Evolutionary conservation across 108 stramenopile genomes (phyloP).

Genomic region (Poteriospumella lacustris): DNA sequence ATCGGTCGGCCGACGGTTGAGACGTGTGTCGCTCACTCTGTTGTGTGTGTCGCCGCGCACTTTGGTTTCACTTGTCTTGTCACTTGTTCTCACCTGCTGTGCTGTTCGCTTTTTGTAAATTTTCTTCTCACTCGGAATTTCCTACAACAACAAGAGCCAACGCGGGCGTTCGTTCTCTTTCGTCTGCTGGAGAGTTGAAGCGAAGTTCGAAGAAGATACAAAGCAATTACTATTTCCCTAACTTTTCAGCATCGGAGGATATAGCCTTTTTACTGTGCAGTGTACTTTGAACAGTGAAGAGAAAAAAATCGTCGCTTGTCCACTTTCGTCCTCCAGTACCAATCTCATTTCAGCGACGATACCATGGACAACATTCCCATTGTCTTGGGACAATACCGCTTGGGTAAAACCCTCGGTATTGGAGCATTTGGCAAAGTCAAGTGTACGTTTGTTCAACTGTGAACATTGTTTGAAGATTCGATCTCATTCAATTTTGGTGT

Average conservation of each 20-base stretch:
- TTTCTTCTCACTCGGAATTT: background rate
- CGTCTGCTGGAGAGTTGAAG: no score
- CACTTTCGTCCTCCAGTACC: background rate
- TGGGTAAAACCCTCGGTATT: slow-evolving; percentile 97
- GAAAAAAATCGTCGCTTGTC: background rate
- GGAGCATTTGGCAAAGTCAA: slow-evolving; percentile 97
- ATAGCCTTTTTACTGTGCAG: no score
- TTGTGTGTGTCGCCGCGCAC: background rate
- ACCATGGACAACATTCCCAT: slow-evolving; percentile 56
- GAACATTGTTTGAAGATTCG: background rate
- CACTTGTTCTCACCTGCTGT: background rate
- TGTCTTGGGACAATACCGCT: slow-evolving; percentile 89
- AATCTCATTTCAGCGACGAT: background rate
- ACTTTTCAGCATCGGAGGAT: no score
- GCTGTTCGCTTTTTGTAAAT: background rate
- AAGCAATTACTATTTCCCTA: no score
- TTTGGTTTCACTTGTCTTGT: background rate
- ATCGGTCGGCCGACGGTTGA: no score
- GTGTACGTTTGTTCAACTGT: slow-evolving; percentile 40
- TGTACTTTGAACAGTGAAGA: no score
- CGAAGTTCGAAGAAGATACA: no score
- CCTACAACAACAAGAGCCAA: no score
- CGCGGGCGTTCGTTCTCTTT: no score
- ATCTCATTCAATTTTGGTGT: background rate
- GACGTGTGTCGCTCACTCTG: no score